These are phyloP conservation scores for Cytospora mali DNA, from an alignment of 2,329 filamentous ascomycete species.

Conservation along the genomic window DNA sequence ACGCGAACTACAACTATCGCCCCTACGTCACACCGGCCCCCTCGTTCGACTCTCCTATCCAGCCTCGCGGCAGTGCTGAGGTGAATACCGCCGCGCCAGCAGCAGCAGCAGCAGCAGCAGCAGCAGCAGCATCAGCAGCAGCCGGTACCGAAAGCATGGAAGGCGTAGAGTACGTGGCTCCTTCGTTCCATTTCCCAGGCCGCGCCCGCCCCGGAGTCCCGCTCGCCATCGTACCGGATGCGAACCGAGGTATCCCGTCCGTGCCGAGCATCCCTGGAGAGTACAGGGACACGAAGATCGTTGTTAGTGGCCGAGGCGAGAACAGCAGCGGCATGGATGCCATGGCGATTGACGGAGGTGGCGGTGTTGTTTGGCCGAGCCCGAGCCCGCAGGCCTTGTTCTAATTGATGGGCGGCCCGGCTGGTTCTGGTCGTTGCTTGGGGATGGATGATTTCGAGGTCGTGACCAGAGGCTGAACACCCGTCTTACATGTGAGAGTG, in stretches of 20 bases:
- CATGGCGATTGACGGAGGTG: neutral
- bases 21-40: neutral
- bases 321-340: neutral
- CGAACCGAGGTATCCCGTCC: slow-evolving; percentile 49
- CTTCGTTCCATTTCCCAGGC: slow-evolving; percentile 38
- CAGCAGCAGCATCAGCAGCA: no score
- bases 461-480: neutral
- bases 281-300: slow-evolving; percentile 19
- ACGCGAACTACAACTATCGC: neutral
- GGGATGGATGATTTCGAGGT: neutral
- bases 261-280: slow-evolving; percentile 48
- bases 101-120: no score
- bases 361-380: neutral
- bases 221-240: slow-evolving; percentile 48
- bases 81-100: neutral
- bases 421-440: neutral
- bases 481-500: neutral
- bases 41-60: neutral
- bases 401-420: neutral
- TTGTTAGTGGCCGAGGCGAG: slow-evolving; percentile 13
- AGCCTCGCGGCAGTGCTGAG: slow-evolving; percentile 25
- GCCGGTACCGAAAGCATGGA: slow-evolving; percentile 19
- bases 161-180: slow-evolving; percentile 23
- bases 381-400: slow-evolving; percentile 6
- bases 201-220: slow-evolving; percentile 33